Conservation (phyloP, 139 green algal species). For the Chlamydomonas eustigma region DNA sequence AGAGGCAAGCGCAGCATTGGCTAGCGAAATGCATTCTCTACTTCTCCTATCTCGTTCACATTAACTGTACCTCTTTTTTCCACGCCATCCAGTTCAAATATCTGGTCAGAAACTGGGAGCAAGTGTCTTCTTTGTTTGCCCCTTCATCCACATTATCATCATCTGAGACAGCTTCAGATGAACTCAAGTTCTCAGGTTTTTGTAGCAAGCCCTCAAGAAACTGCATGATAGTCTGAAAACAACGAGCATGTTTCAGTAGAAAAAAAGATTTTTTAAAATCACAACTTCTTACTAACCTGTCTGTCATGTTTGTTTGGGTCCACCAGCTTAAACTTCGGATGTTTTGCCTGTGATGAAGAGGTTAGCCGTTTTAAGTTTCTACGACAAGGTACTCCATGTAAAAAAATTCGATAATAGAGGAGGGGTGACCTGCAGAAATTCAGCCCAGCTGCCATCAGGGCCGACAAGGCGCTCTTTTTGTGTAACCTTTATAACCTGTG, state of each 20-base stretch:
- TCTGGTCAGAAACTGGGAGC: neutral
- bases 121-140: neutral
- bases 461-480: neutral
- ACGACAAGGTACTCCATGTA: neutral
- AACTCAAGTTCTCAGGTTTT: neutral
- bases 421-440: neutral
- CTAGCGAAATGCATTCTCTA: neutral
- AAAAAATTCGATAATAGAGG: neutral
- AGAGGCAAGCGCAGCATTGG: no score
- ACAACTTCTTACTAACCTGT: neutral
- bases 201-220: neutral
- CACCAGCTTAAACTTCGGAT: neutral
- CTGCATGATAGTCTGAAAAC: neutral
- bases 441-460: neutral
- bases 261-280: conserved; percentile 2
- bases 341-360: neutral
- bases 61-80: neutral
- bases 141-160: neutral
- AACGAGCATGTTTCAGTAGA: neutral
- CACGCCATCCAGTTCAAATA: neutral
- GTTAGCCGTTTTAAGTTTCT: neutral
- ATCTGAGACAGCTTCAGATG: no score
- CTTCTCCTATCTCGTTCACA: neutral
- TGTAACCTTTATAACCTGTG: neutral
- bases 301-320: neutral